Evolutionary conservation across 164 flowering plant genomes (phyloP).

Genomic region (Liquidambar formosana): DNA sequence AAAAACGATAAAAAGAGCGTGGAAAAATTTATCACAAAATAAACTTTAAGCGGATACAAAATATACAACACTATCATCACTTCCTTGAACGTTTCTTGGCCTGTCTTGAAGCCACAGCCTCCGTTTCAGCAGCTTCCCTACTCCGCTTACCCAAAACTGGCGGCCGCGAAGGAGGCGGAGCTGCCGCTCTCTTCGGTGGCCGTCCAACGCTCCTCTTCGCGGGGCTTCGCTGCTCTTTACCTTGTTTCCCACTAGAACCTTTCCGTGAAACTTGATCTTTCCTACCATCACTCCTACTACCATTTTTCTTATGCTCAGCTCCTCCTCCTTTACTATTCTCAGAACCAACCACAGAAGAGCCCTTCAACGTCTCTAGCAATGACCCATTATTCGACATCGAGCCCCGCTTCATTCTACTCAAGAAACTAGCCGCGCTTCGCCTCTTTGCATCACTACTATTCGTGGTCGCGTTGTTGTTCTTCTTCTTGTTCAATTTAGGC

Average conservation of each 20-base stretch:
- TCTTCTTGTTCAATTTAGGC: conserved; percentile 22
- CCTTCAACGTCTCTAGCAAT: conserved; percentile 25
- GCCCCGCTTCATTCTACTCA: conserved; percentile 49
- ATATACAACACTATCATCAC: background rate
- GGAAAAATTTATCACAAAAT: background rate
- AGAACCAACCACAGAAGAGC: conserved; percentile 10
- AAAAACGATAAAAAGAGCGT: no score
- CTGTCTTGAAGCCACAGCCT: background rate
- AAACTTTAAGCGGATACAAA: background rate
- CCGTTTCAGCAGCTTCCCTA: no score
- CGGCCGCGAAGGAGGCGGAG: background rate
- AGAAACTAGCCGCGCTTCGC: conserved; percentile 50
- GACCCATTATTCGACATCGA: conserved; percentile 17
- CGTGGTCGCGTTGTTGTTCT: background rate
- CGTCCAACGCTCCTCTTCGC: conserved; percentile 46
- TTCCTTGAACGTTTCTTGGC: conserved; percentile 6
- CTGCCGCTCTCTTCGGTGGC: conserved; percentile 42
- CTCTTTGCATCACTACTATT: conserved; percentile 27
- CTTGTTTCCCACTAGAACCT: conserved; percentile 14
- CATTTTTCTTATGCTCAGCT: conserved; percentile 7
- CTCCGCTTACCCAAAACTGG: no score
- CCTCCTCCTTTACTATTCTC: conserved; percentile 1
- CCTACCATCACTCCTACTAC: background rate
- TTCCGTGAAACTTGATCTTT: conserved; percentile 4
- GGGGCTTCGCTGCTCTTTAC: conserved; percentile 24